Percentiles rank a stretch among this genome's conserved stretches.
phyloP scores from a whole-genome alignment of 1,284 basidiomycete species.

The Inonotus hispidus region DNA sequence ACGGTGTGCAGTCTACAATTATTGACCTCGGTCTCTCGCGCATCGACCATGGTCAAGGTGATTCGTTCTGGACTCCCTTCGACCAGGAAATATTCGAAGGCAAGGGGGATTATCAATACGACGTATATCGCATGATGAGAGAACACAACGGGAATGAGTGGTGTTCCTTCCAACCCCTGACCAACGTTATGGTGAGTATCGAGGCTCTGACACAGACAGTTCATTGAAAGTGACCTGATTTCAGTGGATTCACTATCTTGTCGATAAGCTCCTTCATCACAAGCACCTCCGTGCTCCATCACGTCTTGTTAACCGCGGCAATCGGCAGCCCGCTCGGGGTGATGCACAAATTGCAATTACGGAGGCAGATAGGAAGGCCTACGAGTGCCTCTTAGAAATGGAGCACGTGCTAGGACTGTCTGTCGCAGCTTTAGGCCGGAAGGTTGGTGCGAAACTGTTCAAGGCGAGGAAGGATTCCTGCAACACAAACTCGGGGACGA shows the following conservation, averaged over 20 bases:
- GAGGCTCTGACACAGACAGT: not conserved
- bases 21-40: slow-evolving; percentile 95
- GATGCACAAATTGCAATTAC: slow-evolving; percentile 18
- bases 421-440: slow-evolving; percentile 1
- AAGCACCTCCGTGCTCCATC: slow-evolving; percentile 59
- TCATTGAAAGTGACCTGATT: not conserved
- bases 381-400: slow-evolving; percentile 30
- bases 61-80: slow-evolving; percentile 68
- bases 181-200: slow-evolving; percentile 79
- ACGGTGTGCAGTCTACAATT: slow-evolving; percentile 74
- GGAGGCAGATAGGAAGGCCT: slow-evolving; percentile 30
- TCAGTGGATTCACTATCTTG: slow-evolving; percentile 83
- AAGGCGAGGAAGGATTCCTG: not conserved
- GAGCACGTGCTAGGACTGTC: slow-evolving; percentile 25
- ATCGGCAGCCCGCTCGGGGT: slow-evolving; percentile 24
- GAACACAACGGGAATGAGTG: slow-evolving; percentile 55
- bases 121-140: slow-evolving; percentile 89
- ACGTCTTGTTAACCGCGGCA: slow-evolving; percentile 11
- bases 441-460: slow-evolving; percentile 1
- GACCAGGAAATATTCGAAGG: slow-evolving; percentile 83
- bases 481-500: not conserved
- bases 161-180: slow-evolving; percentile 71
- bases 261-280: slow-evolving; percentile 59
- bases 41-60: slow-evolving; percentile 48
- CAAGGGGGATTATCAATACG: slow-evolving; percentile 90